Base-by-base conservation (phyloP, 169 alveolate species). In the Plasmodium reichenowi region DNA sequence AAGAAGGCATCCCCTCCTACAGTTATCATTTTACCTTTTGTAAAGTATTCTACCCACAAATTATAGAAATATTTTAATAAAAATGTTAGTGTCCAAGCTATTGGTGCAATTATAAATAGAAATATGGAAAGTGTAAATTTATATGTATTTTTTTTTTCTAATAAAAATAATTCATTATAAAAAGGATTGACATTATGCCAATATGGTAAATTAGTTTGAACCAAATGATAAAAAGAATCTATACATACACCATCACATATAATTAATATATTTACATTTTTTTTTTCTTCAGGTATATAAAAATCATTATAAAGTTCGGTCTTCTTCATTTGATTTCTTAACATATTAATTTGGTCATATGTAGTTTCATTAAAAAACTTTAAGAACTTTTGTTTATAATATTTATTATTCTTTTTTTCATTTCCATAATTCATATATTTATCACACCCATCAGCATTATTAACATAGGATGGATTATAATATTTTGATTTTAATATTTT, bases 211-310 rank as follows among this genome's bases (percentile, higher is more conserved):
- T 86, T 86, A 10, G 54, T 70, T 66, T 72, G 59, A 13, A 86
- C 24, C 15, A 54, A 86, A 60, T 86, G 47, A 17, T 67, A 86
- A 71, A 86, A 86, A 72, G 60, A 86, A 62, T 86, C 92, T 20
- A 86, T 87, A 86, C 92, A 72, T 59, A 86, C 72, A 45, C 78
- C 43, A 72, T 86, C 92, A 86, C 92, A 86, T 20, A 86, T 54
- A 64, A 86, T 60, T 71, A 86, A 60, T 26, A 86, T 86, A 60
- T 59, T 70, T n/a, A 86, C 54, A 45, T 86, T 87, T 47, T 38
- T 86, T 62, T 72, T 86, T 60, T 52, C 88, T 22, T 52, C 3
- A 10, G 88, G n/a, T 86, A 86, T 60, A 22, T 59, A 47, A 72
- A 32, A 86, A 62, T 86, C 87, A 12, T 50, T n/a, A 86, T 72